Percentiles rank a stretch among this genome's conserved stretches.
Conservation (phyloP, 2,329 filamentous ascomycete genomes). For the Microsporum ferrugineum region DNA sequence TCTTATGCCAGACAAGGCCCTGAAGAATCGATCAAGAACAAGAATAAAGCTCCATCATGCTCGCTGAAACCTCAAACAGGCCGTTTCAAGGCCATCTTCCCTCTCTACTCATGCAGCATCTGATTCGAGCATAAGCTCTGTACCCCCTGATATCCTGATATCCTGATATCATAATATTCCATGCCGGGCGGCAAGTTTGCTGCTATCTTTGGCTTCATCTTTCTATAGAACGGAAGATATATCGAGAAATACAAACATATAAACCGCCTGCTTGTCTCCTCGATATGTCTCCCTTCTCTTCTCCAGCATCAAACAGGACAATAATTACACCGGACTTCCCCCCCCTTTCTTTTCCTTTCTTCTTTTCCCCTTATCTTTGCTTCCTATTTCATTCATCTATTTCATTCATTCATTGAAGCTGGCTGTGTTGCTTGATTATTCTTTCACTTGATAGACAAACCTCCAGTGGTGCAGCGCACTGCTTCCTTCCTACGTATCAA, state of each 20-base stretch:
- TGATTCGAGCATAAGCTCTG: neutral
- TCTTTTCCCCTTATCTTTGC: slow-evolving; percentile 6
- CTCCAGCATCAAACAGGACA: slow-evolving; percentile 1
- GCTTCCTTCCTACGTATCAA: neutral
- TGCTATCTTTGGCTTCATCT: neutral
- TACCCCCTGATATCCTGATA: neutral
- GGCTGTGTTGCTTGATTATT: neutral
- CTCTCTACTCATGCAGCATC: neutral
- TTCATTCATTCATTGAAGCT: neutral
- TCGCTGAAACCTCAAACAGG: neutral
- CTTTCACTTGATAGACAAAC: neutral
- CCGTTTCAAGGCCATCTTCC: neutral
- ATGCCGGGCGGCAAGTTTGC: neutral
- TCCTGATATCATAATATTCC: neutral
- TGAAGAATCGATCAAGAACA: neutral
- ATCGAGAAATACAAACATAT: slow-evolving; percentile 1
- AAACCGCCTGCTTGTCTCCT: neutral
- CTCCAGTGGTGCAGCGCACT: neutral
- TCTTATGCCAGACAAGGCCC: neutral
- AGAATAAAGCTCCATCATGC: neutral
- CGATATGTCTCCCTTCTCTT: neutral
- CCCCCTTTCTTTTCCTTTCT: slow-evolving; percentile 8
- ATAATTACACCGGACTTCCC: neutral
- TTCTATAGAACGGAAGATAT: neutral
- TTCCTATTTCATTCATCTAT: slow-evolving; percentile 3